These are phyloP conservation scores for Aspergillus texensis DNA, from an alignment of 2,329 filamentous ascomycete genomes.

Conservation along the genomic window DNA sequence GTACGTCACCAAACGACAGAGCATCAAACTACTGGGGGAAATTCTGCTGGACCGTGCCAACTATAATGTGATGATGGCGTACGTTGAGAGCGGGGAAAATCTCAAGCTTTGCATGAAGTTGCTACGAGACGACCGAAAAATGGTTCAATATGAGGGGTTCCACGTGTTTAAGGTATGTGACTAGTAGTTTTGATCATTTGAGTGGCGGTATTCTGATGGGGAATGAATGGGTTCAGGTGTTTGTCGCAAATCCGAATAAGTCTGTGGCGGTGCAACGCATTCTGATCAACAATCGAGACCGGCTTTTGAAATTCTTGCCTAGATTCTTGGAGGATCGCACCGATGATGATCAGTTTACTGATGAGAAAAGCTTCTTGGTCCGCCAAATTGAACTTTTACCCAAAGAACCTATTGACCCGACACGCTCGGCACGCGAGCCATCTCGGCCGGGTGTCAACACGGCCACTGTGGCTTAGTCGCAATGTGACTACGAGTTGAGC, in stretches of 20 bases:
- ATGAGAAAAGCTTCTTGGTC: conserved; percentile 95
- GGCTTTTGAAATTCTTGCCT: conserved; percentile 83
- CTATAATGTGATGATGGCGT: conserved; percentile 97
- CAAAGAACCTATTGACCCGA: conserved; percentile 43
- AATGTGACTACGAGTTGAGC: not conserved
- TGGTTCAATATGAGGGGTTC: conserved; percentile 99
- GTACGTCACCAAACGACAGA: conserved; percentile 97
- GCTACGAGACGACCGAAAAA: conserved; percentile 90
- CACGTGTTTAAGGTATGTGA: conserved; percentile 85
- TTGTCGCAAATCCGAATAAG: conserved; percentile 98
- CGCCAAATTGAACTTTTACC: conserved; percentile 74
- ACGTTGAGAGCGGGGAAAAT: conserved; percentile 92
- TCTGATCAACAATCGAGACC: conserved; percentile 92
- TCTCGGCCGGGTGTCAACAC: conserved; percentile 32
- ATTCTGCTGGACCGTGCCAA: conserved; percentile 93
- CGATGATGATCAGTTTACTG: conserved; percentile 97
- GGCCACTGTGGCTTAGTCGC: conserved; percentile 31
- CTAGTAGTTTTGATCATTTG: not conserved
- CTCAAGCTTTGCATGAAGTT: conserved; percentile 99
- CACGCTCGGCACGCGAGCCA: conserved; percentile 30
- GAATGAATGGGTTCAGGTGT: conserved; percentile 61
- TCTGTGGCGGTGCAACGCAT: conserved; percentile 95
- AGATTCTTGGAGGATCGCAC: conserved; percentile 92
- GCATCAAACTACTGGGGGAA: conserved; percentile 94
- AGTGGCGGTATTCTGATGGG: conserved; percentile 22